Base-by-base conservation (phyloP, 2,329 filamentous ascomycete species). In the Fusarium irregulare region DNA sequence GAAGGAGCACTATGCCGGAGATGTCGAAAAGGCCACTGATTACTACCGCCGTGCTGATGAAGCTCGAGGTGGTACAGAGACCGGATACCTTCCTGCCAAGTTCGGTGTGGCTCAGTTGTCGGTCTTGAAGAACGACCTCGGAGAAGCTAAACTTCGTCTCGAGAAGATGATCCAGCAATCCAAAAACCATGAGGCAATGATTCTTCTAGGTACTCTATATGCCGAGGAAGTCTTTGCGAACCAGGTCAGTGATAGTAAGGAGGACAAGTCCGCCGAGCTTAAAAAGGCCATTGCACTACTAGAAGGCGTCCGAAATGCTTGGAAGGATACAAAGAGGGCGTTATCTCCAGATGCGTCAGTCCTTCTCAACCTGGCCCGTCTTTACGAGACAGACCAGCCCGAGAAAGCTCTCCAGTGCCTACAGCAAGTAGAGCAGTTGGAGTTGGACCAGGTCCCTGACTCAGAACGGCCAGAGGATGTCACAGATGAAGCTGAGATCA, bases 371-470 rank as follows among this genome's bases (percentile, higher is more conserved):
- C 88, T 99, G 40, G 93, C 96, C 23, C 90, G 95, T 25, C 87
- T 99, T 1, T 98, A 98, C 77, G 97, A 99, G 81, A 85, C 81
- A 6, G 92, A 95, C 7, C 87, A 91, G 25, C 93, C 96, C 0
- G 94, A 98, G 27, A 97, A 96, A 82, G 96, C 94, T 59, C 85
- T 98, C 60, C 92, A 96, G 77, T 98, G 95, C 76, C 86, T 99
- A 42, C 89, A 93, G 71, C 94, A 98, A 76, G 93, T 98, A 8
- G 95, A 98, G 79, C 89, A 97, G 78, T 87, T 98, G 73, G 94
- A 98, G 77, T 80, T 97, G 21, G 91, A 93, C 44, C 92, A 92
- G 69, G 88, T 97, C 44, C 88, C 90, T 0, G 86, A 91, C 20
- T 89, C 91, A 13, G 91, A 94, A 49, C 84, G 86, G 25, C 90